Evolutionary conservation across 139 green algal species (phyloP).

Genomic region (Tetraselmis chui): DNA sequence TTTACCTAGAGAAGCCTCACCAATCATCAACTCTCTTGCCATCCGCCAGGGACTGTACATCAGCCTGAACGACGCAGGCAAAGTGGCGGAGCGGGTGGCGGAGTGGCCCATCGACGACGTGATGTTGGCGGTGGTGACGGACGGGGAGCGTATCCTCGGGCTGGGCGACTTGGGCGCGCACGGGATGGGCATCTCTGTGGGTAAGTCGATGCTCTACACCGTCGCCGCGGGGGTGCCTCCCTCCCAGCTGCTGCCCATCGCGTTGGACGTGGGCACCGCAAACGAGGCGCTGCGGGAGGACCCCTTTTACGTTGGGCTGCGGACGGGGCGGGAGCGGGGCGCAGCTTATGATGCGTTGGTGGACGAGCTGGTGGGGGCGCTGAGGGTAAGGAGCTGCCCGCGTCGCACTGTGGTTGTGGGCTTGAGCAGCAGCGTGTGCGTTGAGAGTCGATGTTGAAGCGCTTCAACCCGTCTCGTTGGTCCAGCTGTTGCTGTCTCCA

Average conservation of each 20-base stretch:
- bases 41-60: neutral
- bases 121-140: slow-evolving; percentile 43
- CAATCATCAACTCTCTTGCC: neutral
- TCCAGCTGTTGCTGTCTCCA: no score
- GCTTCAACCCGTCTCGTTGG: no score
- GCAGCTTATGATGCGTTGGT: slow-evolving; percentile 11
- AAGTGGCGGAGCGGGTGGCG: neutral
- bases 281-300: slow-evolving; percentile 21
- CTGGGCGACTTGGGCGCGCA: slow-evolving; percentile 55
- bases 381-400: no score
- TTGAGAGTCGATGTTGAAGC: no score
- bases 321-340: slow-evolving; percentile 1
- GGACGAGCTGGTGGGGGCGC: no score
- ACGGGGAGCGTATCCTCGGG: slow-evolving; percentile 60
- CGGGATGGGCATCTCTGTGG: slow-evolving; percentile 46
- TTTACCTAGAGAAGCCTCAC: neutral
- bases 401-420: no score
- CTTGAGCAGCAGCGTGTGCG: no score
- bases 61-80: slow-evolving; percentile 3
- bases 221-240: slow-evolving; percentile 42
- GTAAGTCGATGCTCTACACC: slow-evolving; percentile 37
- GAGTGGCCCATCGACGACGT: slow-evolving; percentile 26
- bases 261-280: slow-evolving; percentile 36
- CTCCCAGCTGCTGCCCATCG: slow-evolving; percentile 24
- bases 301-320: slow-evolving; percentile 29